These are phyloP conservation scores for Ceratorhiza oryzae-sativae DNA, from an alignment of 1,284 basidiomycete species.

Conservation along the genomic window DNA sequence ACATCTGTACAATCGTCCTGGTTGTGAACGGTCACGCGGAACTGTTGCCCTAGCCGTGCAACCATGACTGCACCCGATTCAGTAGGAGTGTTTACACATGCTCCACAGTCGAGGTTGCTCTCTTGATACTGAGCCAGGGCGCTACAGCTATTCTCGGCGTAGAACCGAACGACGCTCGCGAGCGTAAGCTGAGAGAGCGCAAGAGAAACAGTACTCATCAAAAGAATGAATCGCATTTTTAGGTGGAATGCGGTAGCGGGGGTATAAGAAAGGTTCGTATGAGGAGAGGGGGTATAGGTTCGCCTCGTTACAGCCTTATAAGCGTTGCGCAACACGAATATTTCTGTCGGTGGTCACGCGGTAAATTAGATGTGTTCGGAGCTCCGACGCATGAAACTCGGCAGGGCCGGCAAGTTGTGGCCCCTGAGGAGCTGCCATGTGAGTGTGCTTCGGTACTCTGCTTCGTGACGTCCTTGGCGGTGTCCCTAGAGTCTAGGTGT, in stretches of 20 bases:
- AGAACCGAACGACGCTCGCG: not conserved
- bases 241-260: not conserved
- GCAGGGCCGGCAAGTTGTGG: not conserved
- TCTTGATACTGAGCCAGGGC: not conserved
- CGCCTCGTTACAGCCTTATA: not conserved
- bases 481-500: too few species aligned
- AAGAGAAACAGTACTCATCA: not conserved
- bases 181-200: not conserved
- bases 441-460: too few species aligned
- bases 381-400: not conserved
- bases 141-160: slow-evolving; percentile 1
- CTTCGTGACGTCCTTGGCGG: too few species aligned
- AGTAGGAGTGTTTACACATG: slow-evolving; percentile 1
- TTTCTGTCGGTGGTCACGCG: not conserved
- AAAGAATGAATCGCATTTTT: slow-evolving; percentile 15
- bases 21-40: slow-evolving; percentile 8
- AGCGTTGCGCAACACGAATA: slow-evolving; percentile 1
- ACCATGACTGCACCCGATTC: not conserved
- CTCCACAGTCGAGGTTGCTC: slow-evolving; percentile 1
- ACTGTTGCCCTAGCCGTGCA: not conserved
- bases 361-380: not conserved
- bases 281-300: not conserved
- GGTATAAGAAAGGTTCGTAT: slow-evolving; percentile 11
- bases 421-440: not conserved
- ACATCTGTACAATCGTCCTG: slow-evolving; percentile 1